These are phyloP conservation scores for Solanum pimpinellifolium DNA, from an alignment of 257 asterid genomes.

Conservation along the genomic window DNA sequence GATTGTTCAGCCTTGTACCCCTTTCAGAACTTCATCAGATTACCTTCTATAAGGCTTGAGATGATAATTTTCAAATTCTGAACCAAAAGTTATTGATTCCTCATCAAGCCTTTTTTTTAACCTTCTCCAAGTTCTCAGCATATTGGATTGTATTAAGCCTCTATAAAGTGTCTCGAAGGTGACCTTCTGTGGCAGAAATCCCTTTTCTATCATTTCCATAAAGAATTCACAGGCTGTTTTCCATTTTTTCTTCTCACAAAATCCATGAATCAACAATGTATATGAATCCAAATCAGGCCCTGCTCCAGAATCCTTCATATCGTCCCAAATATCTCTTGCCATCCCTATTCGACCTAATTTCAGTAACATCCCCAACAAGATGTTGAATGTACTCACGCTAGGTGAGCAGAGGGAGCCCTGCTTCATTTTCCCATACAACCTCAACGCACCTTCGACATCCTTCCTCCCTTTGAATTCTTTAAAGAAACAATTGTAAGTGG, in stretches of 20 bases:
- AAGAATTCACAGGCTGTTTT: slow-evolving; percentile 59
- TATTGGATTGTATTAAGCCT: slow-evolving; percentile 80
- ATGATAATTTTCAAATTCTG: slow-evolving; percentile 61
- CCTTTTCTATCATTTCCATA: slow-evolving; percentile 83
- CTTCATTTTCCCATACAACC: slow-evolving; percentile 57
- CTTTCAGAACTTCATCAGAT: not conserved
- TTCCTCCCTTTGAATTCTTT: slow-evolving; percentile 76
- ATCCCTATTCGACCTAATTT: slow-evolving; percentile 36
- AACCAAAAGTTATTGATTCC: slow-evolving; percentile 61
- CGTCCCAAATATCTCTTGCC: slow-evolving; percentile 71
- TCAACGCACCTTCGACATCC: slow-evolving; percentile 61
- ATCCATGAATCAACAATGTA: slow-evolving; percentile 58
- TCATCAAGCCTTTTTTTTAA: slow-evolving; percentile 81
- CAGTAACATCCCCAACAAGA: slow-evolving; percentile 60
- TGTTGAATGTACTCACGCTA: slow-evolving; percentile 50
- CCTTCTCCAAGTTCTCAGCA: slow-evolving; percentile 87
- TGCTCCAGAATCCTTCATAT: slow-evolving; percentile 42
- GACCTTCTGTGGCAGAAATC: slow-evolving; percentile 70
- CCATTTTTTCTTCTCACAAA: slow-evolving; percentile 68
- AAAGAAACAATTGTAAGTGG: slow-evolving; percentile 65
- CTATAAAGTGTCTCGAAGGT: slow-evolving; percentile 74
- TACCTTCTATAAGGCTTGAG: slow-evolving; percentile 69
- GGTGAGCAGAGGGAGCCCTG: slow-evolving; percentile 39
- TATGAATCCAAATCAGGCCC: slow-evolving; percentile 86
- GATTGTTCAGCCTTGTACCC: not conserved